Evolutionary conservation across 208 protist genomes (phyloP).

Genomic region (Leishmania amazonensis): DNA sequence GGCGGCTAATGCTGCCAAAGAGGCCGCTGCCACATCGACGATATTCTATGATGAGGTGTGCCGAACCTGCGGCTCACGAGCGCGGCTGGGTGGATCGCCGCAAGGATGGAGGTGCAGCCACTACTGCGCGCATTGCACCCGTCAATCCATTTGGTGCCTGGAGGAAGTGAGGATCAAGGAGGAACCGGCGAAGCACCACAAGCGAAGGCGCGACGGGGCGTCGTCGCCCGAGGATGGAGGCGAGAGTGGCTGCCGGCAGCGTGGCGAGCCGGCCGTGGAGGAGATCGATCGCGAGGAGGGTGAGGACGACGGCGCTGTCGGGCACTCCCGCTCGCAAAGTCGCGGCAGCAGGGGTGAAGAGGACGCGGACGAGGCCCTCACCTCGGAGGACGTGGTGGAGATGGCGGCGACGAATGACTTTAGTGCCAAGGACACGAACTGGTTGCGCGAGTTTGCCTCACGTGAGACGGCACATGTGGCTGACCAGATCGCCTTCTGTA

Average conservation of each 20-base stretch:
- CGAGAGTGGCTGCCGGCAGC: background rate
- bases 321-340: background rate
- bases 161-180: conserved; percentile 35
- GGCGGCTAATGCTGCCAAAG: background rate
- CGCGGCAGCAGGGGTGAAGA: conserved; percentile 3
- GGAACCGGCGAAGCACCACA: conserved; percentile 1
- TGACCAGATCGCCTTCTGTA: conserved; percentile 70
- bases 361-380: conserved; percentile 53
- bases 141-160: conserved; percentile 73
- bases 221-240: background rate
- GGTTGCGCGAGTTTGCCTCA: conserved; percentile 66
- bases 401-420: conserved; percentile 84
- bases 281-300: conserved; percentile 32
- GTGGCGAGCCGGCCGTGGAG: conserved; percentile 15
- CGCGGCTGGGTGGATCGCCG: conserved; percentile 44
- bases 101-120: conserved; percentile 74
- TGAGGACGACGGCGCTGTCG: background rate
- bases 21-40: background rate
- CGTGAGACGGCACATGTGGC: conserved; percentile 28
- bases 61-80: conserved; percentile 54
- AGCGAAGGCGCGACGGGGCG: conserved; percentile 15
- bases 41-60: conserved; percentile 63
- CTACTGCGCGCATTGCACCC: conserved; percentile 67
- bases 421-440: conserved; percentile 66
- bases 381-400: conserved; percentile 75